Base-by-base conservation (phyloP, 441 rosid genomes). In the Theobroma grandiflorum region DNA sequence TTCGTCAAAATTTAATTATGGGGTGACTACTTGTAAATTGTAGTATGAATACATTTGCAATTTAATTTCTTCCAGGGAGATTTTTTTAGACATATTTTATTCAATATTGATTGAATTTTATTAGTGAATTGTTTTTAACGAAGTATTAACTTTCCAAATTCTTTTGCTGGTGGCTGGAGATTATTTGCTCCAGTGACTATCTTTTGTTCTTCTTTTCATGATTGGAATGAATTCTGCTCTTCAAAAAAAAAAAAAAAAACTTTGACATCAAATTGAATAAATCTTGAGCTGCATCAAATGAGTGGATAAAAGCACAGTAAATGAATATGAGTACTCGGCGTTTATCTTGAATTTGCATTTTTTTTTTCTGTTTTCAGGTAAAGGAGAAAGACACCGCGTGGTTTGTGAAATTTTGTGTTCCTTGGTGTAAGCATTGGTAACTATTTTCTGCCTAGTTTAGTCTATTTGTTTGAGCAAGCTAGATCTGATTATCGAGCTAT, bases 371-470 rank as follows among this genome's bases (percentile, higher is more conserved):
- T 73, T 35, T 80, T 67, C 78, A 96, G 99, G 89, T 95, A 78
- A 96, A 96, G 91, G 99, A 95, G 89, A 96, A 92, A 85, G 98
- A 94, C 82, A 96, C 98, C 15, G 92, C 91, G 1, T 96, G 98
- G 99, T 95, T 96, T 79, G 97, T 96, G 66, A 95, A 96, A 72
- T 96, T 96, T 75, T 96, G 99, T 81, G 98, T 96, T 67, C 97
- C 98, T 35, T 95, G 99, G 99, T 96, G 98, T 79, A 96, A 96
- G 90, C 99, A 96, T 81, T 96, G 98, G 99, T 95, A 85, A 91
- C 64, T 71, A 6, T 38, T 72, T 22, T 61, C 68, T 42, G 68
- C 52, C 55, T 22, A 16, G 20, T 11, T 35, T 26, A 50, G 33
- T 37, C 37, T 37, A 14, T 45, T 45, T 45, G 49, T 45, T 63